Evolutionary conservation across 2,329 filamentous ascomycete species (phyloP).

Genomic region (Lasiodiplodia citricola): DNA sequence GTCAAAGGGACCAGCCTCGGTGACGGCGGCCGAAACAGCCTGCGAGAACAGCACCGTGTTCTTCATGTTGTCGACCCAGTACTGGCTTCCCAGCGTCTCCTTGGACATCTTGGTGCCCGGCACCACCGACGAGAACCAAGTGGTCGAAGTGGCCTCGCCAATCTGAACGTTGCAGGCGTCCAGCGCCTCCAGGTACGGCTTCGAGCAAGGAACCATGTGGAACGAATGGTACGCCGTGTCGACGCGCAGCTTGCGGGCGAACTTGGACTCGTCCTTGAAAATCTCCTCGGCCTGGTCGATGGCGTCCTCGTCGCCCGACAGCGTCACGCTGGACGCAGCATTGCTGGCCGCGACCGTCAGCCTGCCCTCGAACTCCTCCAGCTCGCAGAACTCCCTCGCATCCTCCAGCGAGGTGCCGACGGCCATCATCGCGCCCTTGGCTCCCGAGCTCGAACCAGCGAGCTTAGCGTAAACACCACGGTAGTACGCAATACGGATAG

Average conservation of each 20-base stretch:
- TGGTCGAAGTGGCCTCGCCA: not conserved
- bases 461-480: constrained; percentile 25
- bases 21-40: constrained; percentile 29
- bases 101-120: not conserved
- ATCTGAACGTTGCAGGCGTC: not conserved
- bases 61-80: constrained; percentile 56
- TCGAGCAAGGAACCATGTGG: constrained; percentile 28
- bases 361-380: constrained; percentile 29
- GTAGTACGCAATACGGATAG: constrained; percentile 36
- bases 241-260: constrained; percentile 29
- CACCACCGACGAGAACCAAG: not conserved
- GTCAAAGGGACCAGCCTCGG: constrained; percentile 30
- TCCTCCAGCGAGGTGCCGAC: constrained; percentile 26
- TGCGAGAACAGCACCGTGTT: constrained; percentile 50
- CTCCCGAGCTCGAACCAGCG: constrained; percentile 29
- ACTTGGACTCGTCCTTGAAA: constrained; percentile 27
- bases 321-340: constrained; percentile 29
- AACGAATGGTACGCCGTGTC: constrained; percentile 32
- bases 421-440: constrained; percentile 43
- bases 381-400: constrained; percentile 6
- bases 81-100: constrained; percentile 35
- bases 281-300: constrained; percentile 21
- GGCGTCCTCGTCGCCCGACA: constrained; percentile 32
- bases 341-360: constrained; percentile 36
- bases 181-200: constrained; percentile 1